Evolutionary conservation across 306 rosid genomes (phyloP).

Genomic region (Sesbania bispinosa): DNA sequence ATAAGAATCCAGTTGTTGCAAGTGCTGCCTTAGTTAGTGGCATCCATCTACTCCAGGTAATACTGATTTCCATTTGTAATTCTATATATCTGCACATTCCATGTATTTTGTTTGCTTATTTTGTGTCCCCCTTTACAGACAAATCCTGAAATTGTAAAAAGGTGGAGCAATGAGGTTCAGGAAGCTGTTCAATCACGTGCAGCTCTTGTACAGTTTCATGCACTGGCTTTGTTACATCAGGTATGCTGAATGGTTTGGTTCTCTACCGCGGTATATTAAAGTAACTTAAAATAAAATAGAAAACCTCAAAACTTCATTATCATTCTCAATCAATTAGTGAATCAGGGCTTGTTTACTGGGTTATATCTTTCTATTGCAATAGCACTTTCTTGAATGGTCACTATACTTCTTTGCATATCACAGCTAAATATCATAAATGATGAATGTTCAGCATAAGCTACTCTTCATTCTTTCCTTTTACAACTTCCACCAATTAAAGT

Average conservation of each 20-base stretch:
- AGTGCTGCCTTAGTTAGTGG: slow-evolving; percentile 98
- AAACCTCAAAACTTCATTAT: background rate
- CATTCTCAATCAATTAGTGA: slow-evolving; percentile 19
- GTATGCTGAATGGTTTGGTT: slow-evolving; percentile 45
- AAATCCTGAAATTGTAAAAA: slow-evolving; percentile 92
- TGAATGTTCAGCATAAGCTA: background rate
- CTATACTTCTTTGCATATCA: slow-evolving; percentile 20
- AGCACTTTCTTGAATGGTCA: slow-evolving; percentile 13
- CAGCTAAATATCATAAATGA: slow-evolving; percentile 5
- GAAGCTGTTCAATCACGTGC: slow-evolving; percentile 99
- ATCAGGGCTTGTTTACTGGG: background rate
- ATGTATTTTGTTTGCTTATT: background rate
- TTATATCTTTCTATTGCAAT: background rate
- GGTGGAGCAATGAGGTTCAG: slow-evolving; percentile 99
- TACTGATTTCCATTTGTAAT: background rate
- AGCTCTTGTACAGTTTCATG: slow-evolving; percentile 97
- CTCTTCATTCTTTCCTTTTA: slow-evolving; percentile 1
- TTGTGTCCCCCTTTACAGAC: slow-evolving; percentile 48
- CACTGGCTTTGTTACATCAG: slow-evolving; percentile 93
- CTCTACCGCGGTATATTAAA: no score
- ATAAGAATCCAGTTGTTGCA: slow-evolving; percentile 98
- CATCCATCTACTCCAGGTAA: slow-evolving; percentile 93
- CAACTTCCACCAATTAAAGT: background rate
- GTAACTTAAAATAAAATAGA: no score
- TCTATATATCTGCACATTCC: slow-evolving; percentile 7